A percentile compares a stretch with the other conserved stretches of the same genome.
Evolutionary conservation across 208 protist species (phyloP).

Genomic region (Acanthamoeba royreba): DNA sequence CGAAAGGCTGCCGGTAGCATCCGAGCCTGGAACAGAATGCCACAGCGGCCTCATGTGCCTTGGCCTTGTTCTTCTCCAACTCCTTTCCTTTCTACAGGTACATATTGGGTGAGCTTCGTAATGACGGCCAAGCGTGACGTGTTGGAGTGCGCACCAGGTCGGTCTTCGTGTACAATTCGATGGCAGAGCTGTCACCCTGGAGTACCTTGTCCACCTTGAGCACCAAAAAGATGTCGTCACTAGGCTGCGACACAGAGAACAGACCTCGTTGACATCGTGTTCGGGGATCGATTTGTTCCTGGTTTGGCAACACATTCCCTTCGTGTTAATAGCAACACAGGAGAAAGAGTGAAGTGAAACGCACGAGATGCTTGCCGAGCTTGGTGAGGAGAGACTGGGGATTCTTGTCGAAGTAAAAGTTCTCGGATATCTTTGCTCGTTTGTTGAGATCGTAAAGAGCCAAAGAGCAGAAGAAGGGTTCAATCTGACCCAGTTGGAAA

Average conservation of each 20-base stretch:
- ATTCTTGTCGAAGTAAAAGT: conserved; percentile 52
- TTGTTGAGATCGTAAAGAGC: conserved; percentile 9
- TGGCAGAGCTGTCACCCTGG: conserved; percentile 49
- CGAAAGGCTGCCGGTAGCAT: conserved; percentile 56
- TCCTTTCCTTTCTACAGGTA: conserved; percentile 52
- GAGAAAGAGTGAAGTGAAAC: not conserved
- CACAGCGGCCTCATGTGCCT: not conserved
- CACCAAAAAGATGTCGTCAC: conserved; percentile 55
- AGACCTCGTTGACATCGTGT: not conserved
- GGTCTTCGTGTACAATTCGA: conserved; percentile 53
- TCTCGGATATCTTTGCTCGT: conserved; percentile 6
- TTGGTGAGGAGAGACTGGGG: not conserved
- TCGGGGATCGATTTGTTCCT: conserved; percentile 3
- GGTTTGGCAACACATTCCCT: not conserved
- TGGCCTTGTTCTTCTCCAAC: conserved; percentile 49
- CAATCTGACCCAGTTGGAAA: conserved; percentile 9
- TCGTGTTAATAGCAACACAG: not conserved
- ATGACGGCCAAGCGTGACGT: too few species aligned
- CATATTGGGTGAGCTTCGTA: not conserved
- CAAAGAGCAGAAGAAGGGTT: conserved; percentile 50
- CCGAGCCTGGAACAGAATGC: conserved; percentile 53
- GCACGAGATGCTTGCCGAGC: conserved; percentile 21
- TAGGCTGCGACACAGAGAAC: conserved; percentile 15
- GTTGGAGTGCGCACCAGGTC: not conserved
- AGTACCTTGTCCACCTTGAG: conserved; percentile 61